A percentile compares a stretch with the other conserved stretches of the same genome.
phyloP scores from a whole-genome alignment of 2,329 filamentous ascomycete genomes.

The Phaeosphaeria sp. region DNA sequence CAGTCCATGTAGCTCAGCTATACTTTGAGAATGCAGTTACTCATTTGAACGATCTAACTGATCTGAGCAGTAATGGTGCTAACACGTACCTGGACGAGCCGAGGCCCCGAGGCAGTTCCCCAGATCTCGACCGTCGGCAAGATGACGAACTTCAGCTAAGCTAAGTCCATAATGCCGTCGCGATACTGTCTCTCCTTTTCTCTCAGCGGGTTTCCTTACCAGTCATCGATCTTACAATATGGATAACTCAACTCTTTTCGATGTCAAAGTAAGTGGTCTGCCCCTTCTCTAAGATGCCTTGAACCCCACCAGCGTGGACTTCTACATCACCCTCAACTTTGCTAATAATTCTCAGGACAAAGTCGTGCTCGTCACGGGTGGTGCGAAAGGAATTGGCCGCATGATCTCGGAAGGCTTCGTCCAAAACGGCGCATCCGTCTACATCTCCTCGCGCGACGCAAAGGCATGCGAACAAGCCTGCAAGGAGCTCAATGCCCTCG shows the following conservation, averaged over 20 bases:
- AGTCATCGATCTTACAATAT: constrained; percentile 23
- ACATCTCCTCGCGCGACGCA: constrained; percentile 72
- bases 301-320: background rate
- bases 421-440: constrained; percentile 70
- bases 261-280: constrained; percentile 38
- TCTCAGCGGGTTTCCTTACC: background rate
- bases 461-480: constrained; percentile 66
- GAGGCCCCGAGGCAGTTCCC: background rate
- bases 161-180: constrained; percentile 10
- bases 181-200: constrained; percentile 2
- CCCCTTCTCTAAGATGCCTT: background rate
- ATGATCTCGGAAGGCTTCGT: constrained; percentile 74
- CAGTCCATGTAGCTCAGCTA: no score
- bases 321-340: background rate
- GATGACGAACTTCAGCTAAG: constrained; percentile 7
- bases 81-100: no score
- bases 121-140: background rate
- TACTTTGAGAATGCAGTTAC: no score
- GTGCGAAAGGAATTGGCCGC: constrained; percentile 66
- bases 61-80: no score
- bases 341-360: constrained; percentile 42
- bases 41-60: no score
- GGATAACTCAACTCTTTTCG: constrained; percentile 46
- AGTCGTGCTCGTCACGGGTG: constrained; percentile 56
- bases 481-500: constrained; percentile 63